A percentile compares a stretch with the other conserved stretches of the same genome.
Evolutionary conservation across 2,329 filamentous ascomycete genomes (phyloP).

Genomic region (Clonostachys rhizophaga): DNA sequence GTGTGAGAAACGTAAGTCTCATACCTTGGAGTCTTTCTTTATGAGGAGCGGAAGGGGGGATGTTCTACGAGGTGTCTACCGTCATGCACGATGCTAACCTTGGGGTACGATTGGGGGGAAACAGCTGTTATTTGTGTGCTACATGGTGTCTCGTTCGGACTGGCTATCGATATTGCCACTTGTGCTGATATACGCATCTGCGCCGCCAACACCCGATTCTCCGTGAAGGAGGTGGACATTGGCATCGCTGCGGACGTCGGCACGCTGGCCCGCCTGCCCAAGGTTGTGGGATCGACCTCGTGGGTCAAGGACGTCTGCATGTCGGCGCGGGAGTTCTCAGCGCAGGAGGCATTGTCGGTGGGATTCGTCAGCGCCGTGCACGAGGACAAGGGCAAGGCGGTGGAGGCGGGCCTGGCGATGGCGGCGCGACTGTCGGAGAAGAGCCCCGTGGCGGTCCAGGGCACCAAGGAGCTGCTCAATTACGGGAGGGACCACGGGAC

Average conservation of each 20-base stretch:
- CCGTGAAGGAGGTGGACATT: conserved; percentile 80
- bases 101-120: too few relatives aligned
- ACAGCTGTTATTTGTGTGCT: conserved; percentile 75
- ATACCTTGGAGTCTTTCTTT: too few relatives aligned
- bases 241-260: conserved; percentile 77
- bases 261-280: conserved; percentile 68
- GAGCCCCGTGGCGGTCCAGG: conserved; percentile 82
- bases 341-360: conserved; percentile 63
- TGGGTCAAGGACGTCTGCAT: conserved; percentile 80
- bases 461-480: conserved; percentile 84
- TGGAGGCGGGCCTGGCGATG: conserved; percentile 58
- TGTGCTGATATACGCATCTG: conserved; percentile 69
- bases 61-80: too few relatives aligned
- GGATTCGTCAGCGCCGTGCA: conserved; percentile 67
- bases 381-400: conserved; percentile 56
- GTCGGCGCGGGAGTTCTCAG: conserved; percentile 64
- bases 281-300: conserved; percentile 63
- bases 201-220: conserved; percentile 53
- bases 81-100: too few relatives aligned
- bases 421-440: conserved; percentile 68
- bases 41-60: too few relatives aligned
- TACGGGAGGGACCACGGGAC: conserved; percentile 75
- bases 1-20: conserved; percentile 75
- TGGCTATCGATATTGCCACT: conserved; percentile 70
- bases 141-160: conserved; percentile 73